Base-by-base conservation (phyloP, 345 rosid genomes). In the Aegle marmelos region DNA sequence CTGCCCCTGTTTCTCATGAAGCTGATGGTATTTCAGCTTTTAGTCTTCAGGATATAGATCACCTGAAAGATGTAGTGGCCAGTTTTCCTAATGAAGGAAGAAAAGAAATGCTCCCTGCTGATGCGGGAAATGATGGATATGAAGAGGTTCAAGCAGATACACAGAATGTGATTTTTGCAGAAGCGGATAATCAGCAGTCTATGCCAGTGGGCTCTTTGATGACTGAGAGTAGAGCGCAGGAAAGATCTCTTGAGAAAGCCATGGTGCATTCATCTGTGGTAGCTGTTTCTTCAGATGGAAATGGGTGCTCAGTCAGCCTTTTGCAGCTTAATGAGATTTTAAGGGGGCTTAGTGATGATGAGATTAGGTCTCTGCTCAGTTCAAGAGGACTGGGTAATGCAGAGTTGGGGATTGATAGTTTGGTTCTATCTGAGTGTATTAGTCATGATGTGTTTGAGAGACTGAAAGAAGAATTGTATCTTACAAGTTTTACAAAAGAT, bases 381-480 rank as follows among this genome's bases (percentile, higher is more conserved):
- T 86, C 89, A 34, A 88, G 91, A 75, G 88, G 61, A 71, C 72
- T 72, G 13, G 77, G 84, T 45, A 65, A 71, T 75, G 78, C 75
- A 33, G 81, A 73, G 36, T 66, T 79, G 48, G 88, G 81, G 76
- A 77, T 74, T 60, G 80, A 65, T 70, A 59, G 62, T 73, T 62
- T 68, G 27, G 22, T 69, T 19, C 54, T 78, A 59, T 68, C 21
- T 21, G 82, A 68, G 31, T 45, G 72, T 80, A 59, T 25, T 75
- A 1, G 25, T 79, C 54, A 27, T 19, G 80, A 57, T 76, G 87
- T 77, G 13, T 41, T 87, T 65, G 94, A 86, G 81, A 86, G 83
- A 86, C 81, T 94, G 54, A 87, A 83, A 50, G 95, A 91, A 77
- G 91, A 92, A 71, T 76, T 94, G 53, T 89, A 86, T 76, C 77